Evolutionary conservation across 768 basidiomycete genomes (phyloP).

Genomic region (Suillus discolor): DNA sequence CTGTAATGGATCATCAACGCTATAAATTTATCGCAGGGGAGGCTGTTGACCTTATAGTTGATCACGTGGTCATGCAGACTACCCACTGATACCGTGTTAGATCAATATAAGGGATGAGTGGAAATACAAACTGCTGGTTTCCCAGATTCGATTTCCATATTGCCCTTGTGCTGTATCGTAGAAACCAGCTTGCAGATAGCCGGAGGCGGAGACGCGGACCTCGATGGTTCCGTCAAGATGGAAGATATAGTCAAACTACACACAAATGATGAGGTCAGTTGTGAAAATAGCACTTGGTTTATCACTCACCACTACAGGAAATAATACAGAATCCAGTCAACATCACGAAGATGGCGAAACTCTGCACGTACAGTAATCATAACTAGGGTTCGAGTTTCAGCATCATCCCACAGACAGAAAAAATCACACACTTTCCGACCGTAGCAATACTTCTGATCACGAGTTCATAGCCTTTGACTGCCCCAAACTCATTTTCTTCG

Average conservation of each 20-base stretch:
- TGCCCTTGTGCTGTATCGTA: slow-evolving; percentile 51
- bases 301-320: slow-evolving; percentile 32
- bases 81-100: slow-evolving; percentile 46
- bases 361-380: slow-evolving; percentile 51
- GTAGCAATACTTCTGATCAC: slow-evolving; percentile 59
- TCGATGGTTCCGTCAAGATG: slow-evolving; percentile 69
- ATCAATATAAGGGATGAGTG: neutral
- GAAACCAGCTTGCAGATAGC: slow-evolving; percentile 67
- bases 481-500: slow-evolving; percentile 57
- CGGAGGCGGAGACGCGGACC: slow-evolving; percentile 67
- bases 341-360: neutral
- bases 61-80: slow-evolving; percentile 70
- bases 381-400: slow-evolving; percentile 36
- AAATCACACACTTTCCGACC: slow-evolving; percentile 57
- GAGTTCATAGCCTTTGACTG: slow-evolving; percentile 60
- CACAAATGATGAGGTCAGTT: slow-evolving; percentile 8
- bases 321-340: neutral
- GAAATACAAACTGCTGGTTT: slow-evolving; percentile 50
- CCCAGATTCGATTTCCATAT: slow-evolving; percentile 58
- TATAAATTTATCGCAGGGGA: neutral
- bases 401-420: neutral
- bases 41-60: slow-evolving; percentile 51
- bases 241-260: slow-evolving; percentile 66
- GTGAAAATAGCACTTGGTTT: slow-evolving; percentile 5
- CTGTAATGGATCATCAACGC: slow-evolving; percentile 25